phyloP scores from a whole-genome alignment of 306 rosid species.

The Lathyrus oleraceus region DNA sequence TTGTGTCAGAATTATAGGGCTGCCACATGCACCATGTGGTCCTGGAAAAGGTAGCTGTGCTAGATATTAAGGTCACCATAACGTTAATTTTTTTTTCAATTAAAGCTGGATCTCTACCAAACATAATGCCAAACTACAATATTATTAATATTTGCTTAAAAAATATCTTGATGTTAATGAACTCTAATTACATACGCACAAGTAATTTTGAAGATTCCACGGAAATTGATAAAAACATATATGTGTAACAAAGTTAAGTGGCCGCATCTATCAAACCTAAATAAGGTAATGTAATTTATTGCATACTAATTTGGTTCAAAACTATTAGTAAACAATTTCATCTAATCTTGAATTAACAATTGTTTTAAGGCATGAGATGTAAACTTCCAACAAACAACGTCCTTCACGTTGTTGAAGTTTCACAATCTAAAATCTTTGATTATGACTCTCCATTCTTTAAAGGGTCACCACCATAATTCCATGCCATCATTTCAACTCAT shows the following conservation, averaged over 20 bases:
- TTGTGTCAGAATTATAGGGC: constrained; percentile 33
- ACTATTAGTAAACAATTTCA: neutral
- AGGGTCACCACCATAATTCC: neutral
- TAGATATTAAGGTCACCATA: constrained; percentile 17
- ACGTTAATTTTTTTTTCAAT: neutral
- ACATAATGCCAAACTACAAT: neutral
- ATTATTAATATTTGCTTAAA: too few relatives aligned
- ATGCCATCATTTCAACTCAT: constrained; percentile 40
- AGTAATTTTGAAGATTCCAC: constrained; percentile 10
- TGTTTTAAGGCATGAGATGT: constrained; percentile 4
- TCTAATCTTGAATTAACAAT: neutral
- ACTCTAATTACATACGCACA: neutral
- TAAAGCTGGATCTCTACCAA: neutral
- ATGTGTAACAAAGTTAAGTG: neutral
- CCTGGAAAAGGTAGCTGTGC: constrained; percentile 15
- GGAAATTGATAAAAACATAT: constrained; percentile 8
- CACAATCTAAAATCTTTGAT: constrained; percentile 36
- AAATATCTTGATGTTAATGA: neutral
- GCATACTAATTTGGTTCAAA: neutral
- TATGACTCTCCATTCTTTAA: constrained; percentile 31
- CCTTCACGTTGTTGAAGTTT: constrained; percentile 21
- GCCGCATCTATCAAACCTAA: neutral
- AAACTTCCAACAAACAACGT: constrained; percentile 29
- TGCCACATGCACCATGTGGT: constrained; percentile 48
- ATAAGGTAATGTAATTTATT: constrained; percentile 3